These are phyloP conservation scores for Tremella mesenterica DNA, from an alignment of 768 basidiomycete species.

Conservation along the genomic window DNA sequence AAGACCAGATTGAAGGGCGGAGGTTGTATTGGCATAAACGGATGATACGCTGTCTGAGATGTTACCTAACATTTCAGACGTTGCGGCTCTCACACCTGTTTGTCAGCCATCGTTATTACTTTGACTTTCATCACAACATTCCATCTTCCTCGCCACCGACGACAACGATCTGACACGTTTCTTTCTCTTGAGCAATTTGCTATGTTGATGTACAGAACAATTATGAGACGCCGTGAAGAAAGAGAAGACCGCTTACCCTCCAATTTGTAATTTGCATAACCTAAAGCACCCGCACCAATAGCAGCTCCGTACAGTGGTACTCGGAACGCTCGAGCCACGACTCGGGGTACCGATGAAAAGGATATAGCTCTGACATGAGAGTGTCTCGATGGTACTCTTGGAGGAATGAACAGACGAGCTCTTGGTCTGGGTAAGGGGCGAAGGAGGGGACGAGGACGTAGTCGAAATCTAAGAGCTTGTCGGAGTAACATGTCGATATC, in stretches of 20 bases:
- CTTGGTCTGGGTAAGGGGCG: no score
- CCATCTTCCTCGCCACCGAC: no score
- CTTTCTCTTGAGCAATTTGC: no score
- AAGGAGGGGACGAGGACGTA: no score
- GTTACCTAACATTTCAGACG: conserved; percentile 59
- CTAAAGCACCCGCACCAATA: conserved; percentile 79
- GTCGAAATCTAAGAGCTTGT: no score
- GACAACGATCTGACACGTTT: no score
- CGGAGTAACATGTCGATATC: no score
- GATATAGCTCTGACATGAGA: conserved; percentile 47
- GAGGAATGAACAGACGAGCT: no score
- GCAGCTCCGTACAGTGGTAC: conserved; percentile 82
- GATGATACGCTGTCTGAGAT: conserved; percentile 43
- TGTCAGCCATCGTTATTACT: not conserved
- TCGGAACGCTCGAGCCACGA: conserved; percentile 75
- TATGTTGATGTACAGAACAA: no score
- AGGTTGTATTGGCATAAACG: conserved; percentile 27
- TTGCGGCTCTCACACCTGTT: conserved; percentile 55
- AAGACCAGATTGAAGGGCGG: conserved; percentile 18
- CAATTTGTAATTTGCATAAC: conserved; percentile 93
- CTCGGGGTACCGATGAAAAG: conserved; percentile 79
- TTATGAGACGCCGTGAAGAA: not conserved
- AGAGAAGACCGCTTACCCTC: conserved; percentile 57
- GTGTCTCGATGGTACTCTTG: no score
- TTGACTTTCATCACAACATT: no score